These are phyloP conservation scores for Emergomyces africanus DNA, from an alignment of 2,329 filamentous ascomycete species.

Conservation along the genomic window DNA sequence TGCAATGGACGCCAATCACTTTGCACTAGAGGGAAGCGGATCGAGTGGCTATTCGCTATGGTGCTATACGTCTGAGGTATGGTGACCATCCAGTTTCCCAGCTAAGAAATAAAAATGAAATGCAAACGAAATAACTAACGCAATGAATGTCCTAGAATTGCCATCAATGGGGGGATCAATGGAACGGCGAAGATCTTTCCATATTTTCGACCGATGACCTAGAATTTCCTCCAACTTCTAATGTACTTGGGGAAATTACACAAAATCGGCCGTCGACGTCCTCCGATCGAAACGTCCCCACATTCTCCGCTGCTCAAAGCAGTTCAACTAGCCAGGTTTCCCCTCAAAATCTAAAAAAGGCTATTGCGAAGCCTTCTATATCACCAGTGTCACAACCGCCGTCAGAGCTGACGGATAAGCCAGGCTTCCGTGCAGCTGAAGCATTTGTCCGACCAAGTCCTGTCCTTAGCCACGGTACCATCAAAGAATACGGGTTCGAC, in stretches of 20 bases:
- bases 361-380: slow-evolving; percentile 45
- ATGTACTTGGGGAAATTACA: slow-evolving; percentile 18
- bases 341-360: slow-evolving; percentile 62
- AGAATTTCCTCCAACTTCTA: slow-evolving; percentile 29
- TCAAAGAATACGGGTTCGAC: slow-evolving; percentile 67
- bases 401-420: slow-evolving; percentile 46
- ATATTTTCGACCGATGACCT: slow-evolving; percentile 80
- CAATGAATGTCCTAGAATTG: slow-evolving; percentile 49
- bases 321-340: slow-evolving; percentile 44
- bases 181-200: slow-evolving; percentile 95
- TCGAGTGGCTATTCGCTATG: slow-evolving; percentile 82
- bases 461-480: slow-evolving; percentile 57
- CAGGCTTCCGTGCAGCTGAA: slow-evolving; percentile 80
- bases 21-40: slow-evolving; percentile 69
- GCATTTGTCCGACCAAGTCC: slow-evolving; percentile 83
- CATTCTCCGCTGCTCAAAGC: slow-evolving; percentile 41
- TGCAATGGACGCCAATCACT: slow-evolving; percentile 94
- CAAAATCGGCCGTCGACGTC: slow-evolving; percentile 26
- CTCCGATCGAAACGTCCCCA: slow-evolving; percentile 34
- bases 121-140: neutral
- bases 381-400: slow-evolving; percentile 43
- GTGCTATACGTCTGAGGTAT: slow-evolving; percentile 64
- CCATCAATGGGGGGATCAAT: slow-evolving; percentile 80
- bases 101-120: slow-evolving; percentile 39
- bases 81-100: slow-evolving; percentile 20